Base-by-base conservation (phyloP, 192 early-diverging fungal species). In the Entrophospora sp. region DNA sequence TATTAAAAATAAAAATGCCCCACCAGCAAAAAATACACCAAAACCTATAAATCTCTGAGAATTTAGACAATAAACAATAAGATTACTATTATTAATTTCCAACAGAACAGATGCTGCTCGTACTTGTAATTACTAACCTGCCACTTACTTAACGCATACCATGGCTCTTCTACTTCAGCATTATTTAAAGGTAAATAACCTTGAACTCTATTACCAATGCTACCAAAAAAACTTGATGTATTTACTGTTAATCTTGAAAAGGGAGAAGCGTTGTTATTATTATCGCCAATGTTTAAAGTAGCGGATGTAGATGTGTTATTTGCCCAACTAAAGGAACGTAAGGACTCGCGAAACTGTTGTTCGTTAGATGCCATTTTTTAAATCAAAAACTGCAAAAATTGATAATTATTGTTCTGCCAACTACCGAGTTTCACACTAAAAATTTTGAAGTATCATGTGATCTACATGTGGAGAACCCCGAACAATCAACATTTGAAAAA, bases 1-100 rank as follows among this genome's bases (percentile, higher is more conserved):
- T 32, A 83, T 69, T 56, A 74, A 60, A 56, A 85, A 83, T 42
- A 79, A 85, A 16, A 73, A 71, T 34, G 81, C 45, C 3, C 79
- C 83, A 13, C 75, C 69, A 3, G 63, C 70, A 9, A 81, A 44
- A 51, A 71, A 81, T 51, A 84, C 68, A 10, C 75, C 83, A 72
- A 79, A 84, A 35, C 77, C 83, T 36, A 73, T 69, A 52, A 77
- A 64, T 32, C 77, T 67, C 75, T 83, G 35, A 35, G 7, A 31
- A 51, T 32, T 35, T 27, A 66, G 36, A 27, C 12, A 69, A 32
- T 37, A 64, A 10, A 55, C 60, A 6, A 31, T 18, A 32, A 46
- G 8, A 22, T n/a, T n/a, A 27, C 2, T 5, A 30, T n/a, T 35
- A 16, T 24, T 18, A 14, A 64, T 2, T 34, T 7, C 24, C 34